Conservation (phyloP, 345 rosid genomes). For the Salix exigua region DNA sequence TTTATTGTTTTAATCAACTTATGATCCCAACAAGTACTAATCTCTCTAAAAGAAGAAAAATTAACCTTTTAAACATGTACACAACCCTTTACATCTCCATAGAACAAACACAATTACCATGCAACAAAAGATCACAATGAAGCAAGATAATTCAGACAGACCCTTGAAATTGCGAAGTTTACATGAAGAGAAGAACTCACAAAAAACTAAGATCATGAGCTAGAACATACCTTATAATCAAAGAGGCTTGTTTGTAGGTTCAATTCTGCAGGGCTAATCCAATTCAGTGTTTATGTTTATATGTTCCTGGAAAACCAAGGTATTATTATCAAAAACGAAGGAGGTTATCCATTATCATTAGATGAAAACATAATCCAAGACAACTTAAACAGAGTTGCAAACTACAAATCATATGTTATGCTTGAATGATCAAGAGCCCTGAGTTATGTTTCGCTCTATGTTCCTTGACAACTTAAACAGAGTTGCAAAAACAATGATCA, state of each 20-base stretch:
- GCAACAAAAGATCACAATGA: neutral
- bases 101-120: slow-evolving; percentile 13
- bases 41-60: slow-evolving; percentile 1
- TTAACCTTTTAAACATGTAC: slow-evolving; percentile 15
- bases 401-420: no score
- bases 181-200: neutral
- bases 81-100: slow-evolving; percentile 4
- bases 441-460: no score
- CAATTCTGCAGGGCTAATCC: no score
- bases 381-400: no score
- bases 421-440: no score
- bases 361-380: no score
- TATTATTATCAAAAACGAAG: no score
- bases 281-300: no score
- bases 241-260: neutral
- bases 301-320: no score
- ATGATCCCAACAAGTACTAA: slow-evolving; percentile 1
- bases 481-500: no score
- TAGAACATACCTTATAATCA: neutral
- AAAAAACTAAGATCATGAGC: neutral
- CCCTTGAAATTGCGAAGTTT: neutral
- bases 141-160: slow-evolving; percentile 19
- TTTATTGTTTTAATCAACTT: neutral
- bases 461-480: no score
- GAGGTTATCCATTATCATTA: no score